A percentile compares a stretch with the other conserved stretches of the same genome.
These are phyloP conservation scores for Astrephomene gubernaculifera DNA, from an alignment of 139 green algal species.

Conservation along the genomic window DNA sequence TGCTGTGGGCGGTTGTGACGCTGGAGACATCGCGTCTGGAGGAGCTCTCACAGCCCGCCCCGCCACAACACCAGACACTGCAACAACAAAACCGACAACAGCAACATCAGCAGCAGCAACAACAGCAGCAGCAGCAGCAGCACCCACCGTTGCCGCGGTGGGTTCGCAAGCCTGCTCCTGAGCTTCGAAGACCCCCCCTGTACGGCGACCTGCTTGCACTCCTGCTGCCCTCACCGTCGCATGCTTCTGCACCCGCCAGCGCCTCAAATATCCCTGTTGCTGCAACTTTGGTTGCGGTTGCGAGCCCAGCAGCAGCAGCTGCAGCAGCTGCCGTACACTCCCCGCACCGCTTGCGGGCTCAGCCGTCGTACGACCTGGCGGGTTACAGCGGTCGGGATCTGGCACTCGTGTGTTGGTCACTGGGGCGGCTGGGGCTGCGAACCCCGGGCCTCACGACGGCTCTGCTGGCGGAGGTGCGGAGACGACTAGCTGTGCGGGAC, in stretches of 20 bases:
- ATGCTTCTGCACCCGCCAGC: no score
- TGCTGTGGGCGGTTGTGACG: constrained; percentile 27
- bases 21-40: constrained; percentile 9
- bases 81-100: background rate
- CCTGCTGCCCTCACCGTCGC: constrained; percentile 28
- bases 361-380: no score
- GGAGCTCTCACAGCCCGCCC: background rate
- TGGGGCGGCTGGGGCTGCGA: constrained; percentile 6
- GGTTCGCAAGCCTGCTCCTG: background rate
- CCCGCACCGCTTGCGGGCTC: background rate
- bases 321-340: background rate
- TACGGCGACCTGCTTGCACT: background rate
- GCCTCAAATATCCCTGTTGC: no score
- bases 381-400: constrained; percentile 1
- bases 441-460: background rate
- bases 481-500: no score
- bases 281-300: no score
- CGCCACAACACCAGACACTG: background rate
- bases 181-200: background rate
- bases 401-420: constrained; percentile 9
- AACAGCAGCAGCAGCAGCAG: background rate
- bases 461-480: background rate
- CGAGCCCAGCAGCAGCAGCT: background rate
- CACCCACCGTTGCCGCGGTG: constrained; percentile 3
- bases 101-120: background rate